Evolutionary conservation across 768 basidiomycete genomes (phyloP), one percentile per base, ranked within the genome.

Genomic region (Lactarius evosmus): DNA sequence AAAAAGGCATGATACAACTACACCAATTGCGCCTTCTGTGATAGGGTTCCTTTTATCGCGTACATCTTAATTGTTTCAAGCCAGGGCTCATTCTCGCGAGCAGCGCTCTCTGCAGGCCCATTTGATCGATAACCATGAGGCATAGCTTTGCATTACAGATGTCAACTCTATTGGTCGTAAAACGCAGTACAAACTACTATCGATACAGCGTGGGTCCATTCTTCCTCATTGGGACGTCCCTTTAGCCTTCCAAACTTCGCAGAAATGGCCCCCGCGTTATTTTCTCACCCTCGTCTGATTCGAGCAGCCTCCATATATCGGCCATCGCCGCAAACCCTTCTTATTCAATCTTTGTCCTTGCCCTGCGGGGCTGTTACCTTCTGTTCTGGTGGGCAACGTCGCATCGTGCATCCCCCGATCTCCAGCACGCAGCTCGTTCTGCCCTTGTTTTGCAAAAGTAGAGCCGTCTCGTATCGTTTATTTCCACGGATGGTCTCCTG

Each of bases 51-150:
- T 6, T 17, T 46, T 27, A 19, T 27, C 16, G 34, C 25, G 30
- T 30, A 57, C 40, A n/a, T 30, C 29, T 57, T 30, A 12, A 11
- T 30, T n/a, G 9, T n/a, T 3, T 9, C 38, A 57, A 16, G 11
- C 11, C 25, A 46, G 25, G 25, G 25, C 16, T 16, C 12, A 7
- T 49, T 25, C 46, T 49, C 46, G 12, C 6, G 25, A 49, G 22
- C 46, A 49, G 46, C 25, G 12, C 46, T 49, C 46, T 14, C 46
- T 49, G 12, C 14, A 44, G 1, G 56, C 22, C 12, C 25, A 29
- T 41, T 49, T 7, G 44, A 11, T 56, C 41, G 38, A 56, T 40
- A 53, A 19, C 53, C 63, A 49, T 44, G 63, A 64, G 53, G 53
- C n/a, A 55, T 22, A 63, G 22, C 56, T 50, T 50, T 27, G 41